These are phyloP conservation scores for Linnemannia elongata DNA, from an alignment of 192 early-diverging fungal genomes.

Conservation along the genomic window DNA sequence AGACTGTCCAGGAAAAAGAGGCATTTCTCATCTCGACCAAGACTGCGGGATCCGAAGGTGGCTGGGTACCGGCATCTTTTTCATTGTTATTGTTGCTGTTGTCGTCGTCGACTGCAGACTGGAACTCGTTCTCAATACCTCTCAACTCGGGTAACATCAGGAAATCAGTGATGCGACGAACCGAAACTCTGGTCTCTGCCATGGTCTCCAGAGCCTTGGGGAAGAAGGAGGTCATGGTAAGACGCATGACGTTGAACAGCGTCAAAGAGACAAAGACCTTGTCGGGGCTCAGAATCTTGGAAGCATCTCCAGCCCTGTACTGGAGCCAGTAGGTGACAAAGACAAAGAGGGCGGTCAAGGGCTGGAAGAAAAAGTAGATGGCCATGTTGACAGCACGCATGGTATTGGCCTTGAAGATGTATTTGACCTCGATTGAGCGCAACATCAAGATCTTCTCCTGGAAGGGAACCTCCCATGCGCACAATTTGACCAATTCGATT, in stretches of 20 bases:
- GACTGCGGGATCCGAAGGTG: slow-evolving; percentile 11
- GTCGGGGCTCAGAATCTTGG: slow-evolving; percentile 30
- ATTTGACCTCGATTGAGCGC: slow-evolving; percentile 43
- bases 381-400: slow-evolving; percentile 58
- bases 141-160: slow-evolving; percentile 54
- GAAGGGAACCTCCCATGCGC: slow-evolving; percentile 59
- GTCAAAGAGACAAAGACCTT: slow-evolving; percentile 56
- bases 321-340: slow-evolving; percentile 58
- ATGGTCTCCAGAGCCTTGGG: slow-evolving; percentile 60
- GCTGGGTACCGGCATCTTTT: not conserved
- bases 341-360: slow-evolving; percentile 46
- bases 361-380: slow-evolving; percentile 58
- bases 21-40: slow-evolving; percentile 49
- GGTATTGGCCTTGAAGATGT: slow-evolving; percentile 54
- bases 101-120: slow-evolving; percentile 1
- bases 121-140: slow-evolving; percentile 47
- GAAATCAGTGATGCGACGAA: slow-evolving; percentile 56
- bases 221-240: slow-evolving; percentile 60
- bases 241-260: slow-evolving; percentile 57
- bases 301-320: not conserved
- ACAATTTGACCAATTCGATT: slow-evolving; percentile 59
- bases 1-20: slow-evolving; percentile 48
- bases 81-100: not conserved
- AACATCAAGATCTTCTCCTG: slow-evolving; percentile 56
- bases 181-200: slow-evolving; percentile 50